Evolutionary conservation across 129 eudicot genomes (phyloP), one percentile per base, ranked within the genome.

Genomic region (Flaveria robusta): DNA sequence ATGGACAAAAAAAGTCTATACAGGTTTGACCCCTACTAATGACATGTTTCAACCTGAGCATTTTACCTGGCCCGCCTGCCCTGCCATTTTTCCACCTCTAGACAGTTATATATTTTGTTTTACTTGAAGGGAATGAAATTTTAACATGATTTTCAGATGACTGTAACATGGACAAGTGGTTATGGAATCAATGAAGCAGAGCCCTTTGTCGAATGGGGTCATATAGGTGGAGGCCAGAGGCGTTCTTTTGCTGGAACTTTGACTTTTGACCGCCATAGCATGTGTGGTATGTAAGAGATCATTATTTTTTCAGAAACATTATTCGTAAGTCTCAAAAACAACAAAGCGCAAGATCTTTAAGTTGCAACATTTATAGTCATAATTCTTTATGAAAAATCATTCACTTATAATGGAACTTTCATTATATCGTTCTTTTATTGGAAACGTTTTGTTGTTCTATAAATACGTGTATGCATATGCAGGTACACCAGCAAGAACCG

Each of bases 101-200:
- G 43, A 42, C 52, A n/a, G 34, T 9, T 52, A 52, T 52, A 52
- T 27, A 31, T 5, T 20, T 41, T 9, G 42, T 55, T 37, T 73
- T 55, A 39, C 79, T 56, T 42, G 55, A 22, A 16, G 62, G 51
- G 23, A 41, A 73, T 73, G 41, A 27, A 51, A 9, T 23, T 77
- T 43, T 45, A 31, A 66, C 23, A 51, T 79, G 50, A 52, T 64
- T 67, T 63, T 60, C 50, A 92, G 98, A 89, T 87, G 96, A 89
- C 90, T 66, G 86, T 92, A 43, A 92, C 98, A 15, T 92, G 98
- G 98, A 92, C 93, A 31, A 92, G 93, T 78, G 98, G 98, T 52
- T 92, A 92, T 79, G 87, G 84, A 66, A 78, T 92, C 3, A 22
- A 75, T 66, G 91, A 87, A 47, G 93, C 98, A 37, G 75, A 52